phyloP scores from a whole-genome alignment of 345 rosid species.

The Populus tremula region DNA sequence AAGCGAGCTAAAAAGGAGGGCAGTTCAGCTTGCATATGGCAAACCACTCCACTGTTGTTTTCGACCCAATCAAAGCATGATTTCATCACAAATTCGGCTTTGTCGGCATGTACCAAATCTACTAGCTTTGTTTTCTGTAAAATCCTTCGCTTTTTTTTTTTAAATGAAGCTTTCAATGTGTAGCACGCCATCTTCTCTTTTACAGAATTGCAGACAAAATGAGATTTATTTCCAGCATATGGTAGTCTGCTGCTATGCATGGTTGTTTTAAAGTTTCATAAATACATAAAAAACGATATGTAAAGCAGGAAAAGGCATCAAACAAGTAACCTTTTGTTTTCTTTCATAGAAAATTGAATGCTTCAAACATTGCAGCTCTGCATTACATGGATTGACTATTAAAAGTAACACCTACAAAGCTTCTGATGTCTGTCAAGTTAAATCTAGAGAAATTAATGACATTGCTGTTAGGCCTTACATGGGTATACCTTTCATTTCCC shows the following conservation, averaged over 20 bases:
- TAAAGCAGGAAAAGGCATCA: not conserved
- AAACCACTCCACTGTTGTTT: slow-evolving; percentile 53
- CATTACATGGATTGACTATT: not conserved
- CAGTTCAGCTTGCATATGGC: slow-evolving; percentile 67
- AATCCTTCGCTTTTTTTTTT: not conserved
- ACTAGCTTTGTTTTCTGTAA: not conserved
- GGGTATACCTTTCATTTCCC: not conserved
- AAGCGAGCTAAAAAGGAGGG: slow-evolving; percentile 59
- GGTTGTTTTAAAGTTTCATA: not conserved
- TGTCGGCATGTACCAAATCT: not conserved
- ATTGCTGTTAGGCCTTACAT: not conserved
- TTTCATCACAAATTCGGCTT: not conserved
- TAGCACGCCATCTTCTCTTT: not conserved
- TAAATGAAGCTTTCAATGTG: not conserved
- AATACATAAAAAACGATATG: not conserved
- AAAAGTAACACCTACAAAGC: not conserved
- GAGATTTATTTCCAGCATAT: not conserved
- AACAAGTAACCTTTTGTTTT: not conserved
- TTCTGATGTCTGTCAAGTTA: not conserved
- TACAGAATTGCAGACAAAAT: not conserved
- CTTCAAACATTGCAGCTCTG: not conserved
- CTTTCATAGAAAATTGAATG: not conserved
- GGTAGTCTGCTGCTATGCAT: not conserved
- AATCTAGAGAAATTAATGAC: not conserved
- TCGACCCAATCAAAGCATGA: slow-evolving; percentile 25